A percentile compares a stretch with the other conserved stretches of the same genome.
These are phyloP conservation scores for Aaosphaeria pasadenensis DNA, from an alignment of 2,329 filamentous ascomycete genomes.

Conservation along the genomic window DNA sequence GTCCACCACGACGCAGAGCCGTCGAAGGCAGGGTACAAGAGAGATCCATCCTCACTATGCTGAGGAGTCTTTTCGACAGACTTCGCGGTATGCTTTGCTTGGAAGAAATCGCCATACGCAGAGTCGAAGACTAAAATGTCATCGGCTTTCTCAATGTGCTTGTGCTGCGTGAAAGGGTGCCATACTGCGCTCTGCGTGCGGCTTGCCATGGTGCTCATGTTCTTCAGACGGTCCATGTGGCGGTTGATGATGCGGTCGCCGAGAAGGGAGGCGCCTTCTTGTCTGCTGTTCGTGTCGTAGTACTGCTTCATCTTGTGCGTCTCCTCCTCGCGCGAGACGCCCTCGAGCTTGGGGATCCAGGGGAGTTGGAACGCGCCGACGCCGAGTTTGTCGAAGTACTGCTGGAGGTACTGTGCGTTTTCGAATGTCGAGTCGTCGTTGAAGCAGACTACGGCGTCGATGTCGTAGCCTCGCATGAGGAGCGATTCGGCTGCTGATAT, in stretches of 20 bases:
- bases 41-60: constrained; percentile 16
- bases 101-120: constrained; percentile 75
- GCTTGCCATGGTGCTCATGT: constrained; percentile 59
- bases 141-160: constrained; percentile 54
- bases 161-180: constrained; percentile 87
- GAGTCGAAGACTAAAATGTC: constrained; percentile 77
- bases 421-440: constrained; percentile 59
- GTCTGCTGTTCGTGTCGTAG: constrained; percentile 49
- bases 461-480: constrained; percentile 72
- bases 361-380: constrained; percentile 58
- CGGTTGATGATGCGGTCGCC: constrained; percentile 51
- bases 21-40: constrained; percentile 69
- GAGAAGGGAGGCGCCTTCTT: constrained; percentile 42
- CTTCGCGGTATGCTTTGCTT: constrained; percentile 49
- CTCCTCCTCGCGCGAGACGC: constrained; percentile 43
- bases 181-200: constrained; percentile 62
- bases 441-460: constrained; percentile 69
- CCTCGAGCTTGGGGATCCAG: constrained; percentile 54
- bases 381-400: constrained; percentile 61
- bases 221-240: constrained; percentile 56
- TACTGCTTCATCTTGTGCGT: constrained; percentile 59
- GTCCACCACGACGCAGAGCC: constrained; percentile 92
- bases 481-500: constrained; percentile 80
- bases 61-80: constrained; percentile 2
- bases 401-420: constrained; percentile 64